Evolutionary conservation across 805 yeast genomes (phyloP), one percentile per base, ranked within the genome.

Genomic region (Nakazawaea wickerhamii): DNA sequence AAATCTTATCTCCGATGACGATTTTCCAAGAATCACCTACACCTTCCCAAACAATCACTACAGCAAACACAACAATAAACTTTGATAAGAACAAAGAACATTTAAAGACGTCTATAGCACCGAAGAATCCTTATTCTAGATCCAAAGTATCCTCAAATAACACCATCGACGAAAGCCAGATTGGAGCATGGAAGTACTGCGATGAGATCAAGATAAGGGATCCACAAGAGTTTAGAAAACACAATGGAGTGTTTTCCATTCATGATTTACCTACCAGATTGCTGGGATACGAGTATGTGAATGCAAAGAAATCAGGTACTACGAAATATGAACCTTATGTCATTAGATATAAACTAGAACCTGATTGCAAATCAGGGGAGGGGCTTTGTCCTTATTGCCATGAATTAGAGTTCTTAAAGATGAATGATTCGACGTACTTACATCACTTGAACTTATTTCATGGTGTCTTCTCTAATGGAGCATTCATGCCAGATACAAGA

Each of bases 391-490:
- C 46, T 18, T 43, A 32, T 30, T 43, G 46, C 27, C n/a, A 18
- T 4, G 14, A 26, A 25, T 13, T 27, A 5, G 18, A 21, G 25
- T 60, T 59, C 34, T 50, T 49, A 41, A 54, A 50, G 41, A 47
- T 59, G 37, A 60, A 55, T 44, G 54, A 54, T 36, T 58, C 63
- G 17, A 53, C 55, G 32, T 60, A 59, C 37, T 43, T 60, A 18
- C 64, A 60, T 32, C 64, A 60, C 38, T 43, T 60, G 52, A 54
- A 54, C 20, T 59, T 58, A 32, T 51, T 46, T 31, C 64, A 60
- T 43, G 64, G 64, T 6, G 50, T 60, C 3, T 55, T 53, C 31
- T 55, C 63, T 3, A 51, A 55, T 36, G 64, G 63, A 3, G 46
- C 49, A 15, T 36, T 43, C 9, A 58, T 59, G 18, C 49, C 49